Conservation (phyloP, 805 yeast genomes). For the Monosporozyma yasuniensis region DNA sequence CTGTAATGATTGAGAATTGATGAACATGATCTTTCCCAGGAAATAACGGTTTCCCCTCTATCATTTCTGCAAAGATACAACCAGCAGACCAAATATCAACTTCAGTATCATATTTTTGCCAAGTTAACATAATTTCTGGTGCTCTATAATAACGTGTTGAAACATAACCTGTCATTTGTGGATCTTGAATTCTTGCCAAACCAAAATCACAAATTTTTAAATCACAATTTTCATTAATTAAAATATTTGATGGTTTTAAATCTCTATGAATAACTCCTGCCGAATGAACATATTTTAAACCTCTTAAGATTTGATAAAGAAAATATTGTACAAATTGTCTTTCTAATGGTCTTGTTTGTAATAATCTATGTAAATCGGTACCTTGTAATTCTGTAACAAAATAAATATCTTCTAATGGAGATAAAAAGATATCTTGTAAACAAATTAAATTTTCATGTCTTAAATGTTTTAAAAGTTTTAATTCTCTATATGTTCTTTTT, state of each 20-base stretch:
- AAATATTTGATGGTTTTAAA: slow-evolving; percentile 74
- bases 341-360: slow-evolving; percentile 89
- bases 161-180: slow-evolving; percentile 98
- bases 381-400: slow-evolving; percentile 97
- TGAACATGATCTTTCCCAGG: slow-evolving; percentile 99
- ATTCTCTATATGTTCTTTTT: slow-evolving; percentile 91
- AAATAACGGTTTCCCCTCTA: slow-evolving; percentile 91
- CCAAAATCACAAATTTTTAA: slow-evolving; percentile 91
- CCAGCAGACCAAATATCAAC: slow-evolving; percentile 98
- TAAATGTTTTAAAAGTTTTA: slow-evolving; percentile 84
- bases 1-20: slow-evolving; percentile 95
- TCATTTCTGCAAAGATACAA: slow-evolving; percentile 95
- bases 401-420: slow-evolving; percentile 90
- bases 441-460: slow-evolving; percentile 92
- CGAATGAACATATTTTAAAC: slow-evolving; percentile 80
- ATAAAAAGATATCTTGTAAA: slow-evolving; percentile 83
- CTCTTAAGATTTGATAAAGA: slow-evolving; percentile 85
- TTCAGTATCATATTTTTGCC: slow-evolving; percentile 96
- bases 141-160: slow-evolving; percentile 94
- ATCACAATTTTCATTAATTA: slow-evolving; percentile 85
- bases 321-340: slow-evolving; percentile 96
- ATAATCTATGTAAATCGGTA: slow-evolving; percentile 84
- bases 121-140: slow-evolving; percentile 96
- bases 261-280: slow-evolving; percentile 91
- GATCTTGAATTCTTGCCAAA: slow-evolving; percentile 92